phyloP scores from a whole-genome alignment of 2,329 filamentous ascomycete species.

The Geoglossum cookeanum region DNA sequence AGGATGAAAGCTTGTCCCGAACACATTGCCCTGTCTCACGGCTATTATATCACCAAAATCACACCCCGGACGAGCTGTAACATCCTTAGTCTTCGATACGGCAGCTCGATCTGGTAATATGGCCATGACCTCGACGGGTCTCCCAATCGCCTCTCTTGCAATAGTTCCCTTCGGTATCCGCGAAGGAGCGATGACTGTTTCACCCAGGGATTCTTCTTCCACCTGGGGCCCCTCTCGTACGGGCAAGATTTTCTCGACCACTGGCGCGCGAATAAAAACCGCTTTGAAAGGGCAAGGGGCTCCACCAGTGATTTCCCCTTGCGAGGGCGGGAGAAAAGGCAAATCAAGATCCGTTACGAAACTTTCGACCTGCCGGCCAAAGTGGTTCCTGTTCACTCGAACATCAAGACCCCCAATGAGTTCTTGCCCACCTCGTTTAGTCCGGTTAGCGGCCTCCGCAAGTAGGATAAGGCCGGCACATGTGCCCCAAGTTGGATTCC shows the following conservation, averaged over 20 bases:
- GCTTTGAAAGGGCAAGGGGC: constrained; percentile 43
- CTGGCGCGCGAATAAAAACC: constrained; percentile 85
- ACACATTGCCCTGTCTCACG: constrained; percentile 74
- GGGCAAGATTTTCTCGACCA: constrained; percentile 65
- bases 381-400: constrained; percentile 82
- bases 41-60: constrained; percentile 56
- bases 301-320: constrained; percentile 13
- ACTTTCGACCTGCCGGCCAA: constrained; percentile 80
- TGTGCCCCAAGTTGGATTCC: constrained; percentile 84
- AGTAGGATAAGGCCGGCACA: constrained; percentile 89
- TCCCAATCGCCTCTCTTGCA: constrained; percentile 25
- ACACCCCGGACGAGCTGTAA: constrained; percentile 14
- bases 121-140: constrained; percentile 38
- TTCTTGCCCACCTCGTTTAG: constrained; percentile 81
- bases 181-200: constrained; percentile 38
- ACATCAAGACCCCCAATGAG: constrained; percentile 84
- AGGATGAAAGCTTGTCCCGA: constrained; percentile 90
- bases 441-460: constrained; percentile 68
- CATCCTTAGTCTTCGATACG: constrained; percentile 26
- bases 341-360: constrained; percentile 62
- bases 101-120: constrained; percentile 33
- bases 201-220: constrained; percentile 27
- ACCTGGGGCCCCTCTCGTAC: constrained; percentile 30
- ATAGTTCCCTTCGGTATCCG: constrained; percentile 26
- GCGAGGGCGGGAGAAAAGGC: constrained; percentile 38